Percentiles rank a stretch among this genome's conserved stretches.
These are phyloP conservation scores for Sporisorium scitamineum DNA, from an alignment of 1,284 basidiomycete species.

Conservation along the genomic window DNA sequence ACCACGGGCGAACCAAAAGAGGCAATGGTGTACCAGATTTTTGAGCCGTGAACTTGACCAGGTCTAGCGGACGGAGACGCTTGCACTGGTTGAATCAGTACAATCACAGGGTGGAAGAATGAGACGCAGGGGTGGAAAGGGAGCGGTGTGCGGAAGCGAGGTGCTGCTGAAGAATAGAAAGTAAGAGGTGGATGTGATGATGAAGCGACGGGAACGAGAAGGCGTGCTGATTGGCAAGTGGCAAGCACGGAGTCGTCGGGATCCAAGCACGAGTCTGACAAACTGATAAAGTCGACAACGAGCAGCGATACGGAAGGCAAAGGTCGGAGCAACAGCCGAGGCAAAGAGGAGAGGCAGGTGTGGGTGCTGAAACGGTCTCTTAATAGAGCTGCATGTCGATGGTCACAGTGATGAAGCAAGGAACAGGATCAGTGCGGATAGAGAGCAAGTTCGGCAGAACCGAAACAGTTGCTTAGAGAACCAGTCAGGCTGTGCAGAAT, in stretches of 20 bases:
- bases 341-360: too few species aligned
- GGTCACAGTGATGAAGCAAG: neutral
- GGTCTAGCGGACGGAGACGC: too few species aligned
- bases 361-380: neutral
- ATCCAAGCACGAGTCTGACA: neutral
- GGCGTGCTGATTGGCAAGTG: neutral
- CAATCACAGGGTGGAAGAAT: too few species aligned
- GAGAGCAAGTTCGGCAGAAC: neutral
- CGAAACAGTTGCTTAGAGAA: neutral
- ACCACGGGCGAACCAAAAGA: too few species aligned
- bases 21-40: too few species aligned
- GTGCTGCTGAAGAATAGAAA: neutral
- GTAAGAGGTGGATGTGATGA: neutral
- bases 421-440: neutral
- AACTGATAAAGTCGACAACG: neutral
- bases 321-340: neutral
- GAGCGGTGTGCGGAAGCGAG: too few species aligned
- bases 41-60: too few species aligned
- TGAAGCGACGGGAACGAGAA: neutral
- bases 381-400: neutral
- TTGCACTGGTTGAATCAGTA: too few species aligned
- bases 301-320: neutral
- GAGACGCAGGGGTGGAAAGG: too few species aligned
- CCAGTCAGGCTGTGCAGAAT: too few species aligned
- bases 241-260: neutral